Base-by-base conservation (phyloP, 257 asterid species). In the Anisodus tanguticus region DNA sequence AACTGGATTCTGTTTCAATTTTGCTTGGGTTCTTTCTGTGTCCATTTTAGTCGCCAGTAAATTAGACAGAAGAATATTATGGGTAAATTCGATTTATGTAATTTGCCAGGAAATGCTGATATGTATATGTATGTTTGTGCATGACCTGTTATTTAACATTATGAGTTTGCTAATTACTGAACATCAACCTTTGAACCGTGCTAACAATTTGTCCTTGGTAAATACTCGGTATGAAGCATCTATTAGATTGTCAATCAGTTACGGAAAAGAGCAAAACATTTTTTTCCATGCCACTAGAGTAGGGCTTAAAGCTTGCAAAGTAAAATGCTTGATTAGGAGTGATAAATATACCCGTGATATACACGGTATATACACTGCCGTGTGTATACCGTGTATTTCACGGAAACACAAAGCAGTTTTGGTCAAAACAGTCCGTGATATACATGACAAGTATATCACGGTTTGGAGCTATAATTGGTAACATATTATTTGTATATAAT, bases 161-260 rank as follows among this genome's bases (percentile, higher is more conserved):
- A 0, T 45, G 13, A 71, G 5, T 71, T 71, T 4, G 37, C 9
- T 68, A 37, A 35, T 6, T 37, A 67, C 49, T 37, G 76, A 10
- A 37, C 35, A 31, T 15, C 76, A 68, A 68, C 22, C 51, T 68
- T 2, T 68, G 26, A 68, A 68, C 51, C 3, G 51, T 68, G n/a
- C 19, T 7, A 37, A 68, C 51, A 37, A 68, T 68, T 68, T 37
- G 45, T 68, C 51, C 11, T 5, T 35, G 26, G 26, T 39, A 67
- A 7, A 12, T 13, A 15, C 77, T 68, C 13, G 3, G 51, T 6
- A 6, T 13, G 76, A 67, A 37, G 35, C 63, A 66, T 35, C 19
- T 66, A 66, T 35, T 64, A 31, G 45, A 35, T 66, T 66, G 79
- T 35, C 79, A 70, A 70, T 71, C 31, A 71, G 57, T 71, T 19